Base-by-base conservation (phyloP, 305 asterid genomes). In the Caryopteris hybrid region DNA sequence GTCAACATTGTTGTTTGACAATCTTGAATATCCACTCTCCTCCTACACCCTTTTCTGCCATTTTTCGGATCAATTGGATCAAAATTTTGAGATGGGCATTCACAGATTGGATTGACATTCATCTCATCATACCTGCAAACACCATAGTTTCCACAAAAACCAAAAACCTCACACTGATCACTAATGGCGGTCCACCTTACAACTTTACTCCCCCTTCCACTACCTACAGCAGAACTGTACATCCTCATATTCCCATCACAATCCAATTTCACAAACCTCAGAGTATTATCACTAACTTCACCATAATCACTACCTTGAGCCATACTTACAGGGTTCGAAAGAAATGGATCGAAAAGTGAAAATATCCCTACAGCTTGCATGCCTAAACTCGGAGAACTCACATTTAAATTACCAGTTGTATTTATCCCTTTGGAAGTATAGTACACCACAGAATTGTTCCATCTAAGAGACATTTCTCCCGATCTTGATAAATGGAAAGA, bases 231-330 rank as follows among this genome's bases (percentile, higher is more conserved):
- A 10, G 88, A 82, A 58, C 86, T 88, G 50, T 88, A 88, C 72
- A 85, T 88, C 76, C 95, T 85, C 80, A 91, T 56, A 70, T 90
- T 90, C 3, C 97, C 97, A 82, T 90, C 97, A 72, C 52, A 53
- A 27, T 88, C 97, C 75, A 91, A 29, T 78, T 82, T 83, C 64
- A 91, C 82, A 69, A 83, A 86, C 81, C 88, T 84, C 42, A 86
- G 42, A 13, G 63, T 66, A 27, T 57, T 56, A 42, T 45, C 47
- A 29, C 72, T 78, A 4, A 57, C 69, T 39, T 88, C 89, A 25
- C 89, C 90, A 70, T 80, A 90, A 52, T 83, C 89, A 71, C 81
- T 85, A 22, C 88, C 81, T 50, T 77, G 82, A 31, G 82, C 88
- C 73, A 86, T 78, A 0, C 45, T n/a, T 9, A 83, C 43, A 8